A percentile compares a stretch with the other conserved stretches of the same genome.
These are phyloP conservation scores for Microbotryomycetes sp. DNA, from an alignment of 1,284 basidiomycete genomes.

Conservation along the genomic window DNA sequence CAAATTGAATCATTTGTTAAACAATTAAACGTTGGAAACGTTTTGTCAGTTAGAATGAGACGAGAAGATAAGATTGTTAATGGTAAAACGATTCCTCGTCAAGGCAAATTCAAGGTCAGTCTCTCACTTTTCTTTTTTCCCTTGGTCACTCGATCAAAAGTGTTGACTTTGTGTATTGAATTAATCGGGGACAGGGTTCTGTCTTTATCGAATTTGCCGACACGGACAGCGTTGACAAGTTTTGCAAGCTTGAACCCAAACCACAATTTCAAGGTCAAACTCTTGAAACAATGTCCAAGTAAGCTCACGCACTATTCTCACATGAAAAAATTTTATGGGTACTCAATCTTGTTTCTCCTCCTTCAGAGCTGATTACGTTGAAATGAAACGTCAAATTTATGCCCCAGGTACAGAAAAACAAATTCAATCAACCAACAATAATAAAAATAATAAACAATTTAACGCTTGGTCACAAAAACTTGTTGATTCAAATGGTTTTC, in stretches of 20 bases:
- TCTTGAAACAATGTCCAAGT: slow-evolving; percentile 83
- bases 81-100: background rate
- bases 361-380: slow-evolving; percentile 74
- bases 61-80: slow-evolving; percentile 48
- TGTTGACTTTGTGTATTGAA: background rate
- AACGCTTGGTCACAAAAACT: slow-evolving; percentile 59
- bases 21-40: slow-evolving; percentile 59
- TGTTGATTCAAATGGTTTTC: slow-evolving; percentile 38
- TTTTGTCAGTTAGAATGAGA: slow-evolving; percentile 82
- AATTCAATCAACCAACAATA: slow-evolving; percentile 44
- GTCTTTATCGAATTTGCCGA: slow-evolving; percentile 88
- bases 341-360: background rate
- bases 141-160: background rate
- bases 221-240: slow-evolving; percentile 61
- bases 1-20: slow-evolving; percentile 77
- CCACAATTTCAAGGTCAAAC: slow-evolving; percentile 62
- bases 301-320: slow-evolving; percentile 33
- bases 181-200: slow-evolving; percentile 60
- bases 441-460: slow-evolving; percentile 78
- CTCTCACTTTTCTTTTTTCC: background rate
- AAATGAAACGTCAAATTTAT: slow-evolving; percentile 89
- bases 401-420: slow-evolving; percentile 51
- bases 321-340: background rate
- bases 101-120: slow-evolving; percentile 63
- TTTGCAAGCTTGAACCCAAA: slow-evolving; percentile 71